Evolutionary conservation across 2,329 filamentous ascomycete genomes (phyloP), one percentile per base, ranked within the genome.

Genomic region (Neopestalotiopsis rosae): DNA sequence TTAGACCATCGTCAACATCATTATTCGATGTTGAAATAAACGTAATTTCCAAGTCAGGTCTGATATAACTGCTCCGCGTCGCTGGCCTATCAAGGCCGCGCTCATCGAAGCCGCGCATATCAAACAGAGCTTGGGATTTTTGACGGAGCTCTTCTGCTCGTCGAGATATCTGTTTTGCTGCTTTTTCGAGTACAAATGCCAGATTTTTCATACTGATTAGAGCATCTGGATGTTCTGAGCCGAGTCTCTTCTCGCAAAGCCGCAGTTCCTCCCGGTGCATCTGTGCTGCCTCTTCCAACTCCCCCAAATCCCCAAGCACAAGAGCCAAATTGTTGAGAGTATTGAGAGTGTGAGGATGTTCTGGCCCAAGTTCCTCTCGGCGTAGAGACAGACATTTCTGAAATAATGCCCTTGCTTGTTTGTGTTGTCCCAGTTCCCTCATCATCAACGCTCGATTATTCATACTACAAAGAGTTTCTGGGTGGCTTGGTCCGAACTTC

Each of bases 331-430:
- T 57, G 52, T 57, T 57, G 17, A 7, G 17, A 57, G 6, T 57
- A 57, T n/a, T 57, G 13, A 57, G 52, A 57, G 52, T 57, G 24
- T 57, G 17, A 28, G 52, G 52, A 57, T 57, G 52, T 28, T 57
- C 52, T n/a, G 6, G 52, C 6, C 52, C 52, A 7, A 57, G 52
- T 57, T n/a, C 52, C 52, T n/a, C 24, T 28, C 13, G 17, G 17
- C 52, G 17, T 57, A 57, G 13, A n/a, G 17, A n/a, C 6, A 57
- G 52, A 28, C 17, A n/a, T 28, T 57, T n/a, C 13, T 28, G 52
- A 13, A n/a, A 28, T 57, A 57, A n/a, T 28, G 17, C 17, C 52
- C 24, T 28, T n/a, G 52, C 52, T 28, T 57, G 17, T 28, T 57
- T 13, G 52, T 57, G 13, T 28, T 57, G 17, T 57, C 52, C 52